Evolutionary conservation across 305 asterid genomes (phyloP), one percentile per base, ranked within the genome.

Genomic region (Coffea humblotiana): DNA sequence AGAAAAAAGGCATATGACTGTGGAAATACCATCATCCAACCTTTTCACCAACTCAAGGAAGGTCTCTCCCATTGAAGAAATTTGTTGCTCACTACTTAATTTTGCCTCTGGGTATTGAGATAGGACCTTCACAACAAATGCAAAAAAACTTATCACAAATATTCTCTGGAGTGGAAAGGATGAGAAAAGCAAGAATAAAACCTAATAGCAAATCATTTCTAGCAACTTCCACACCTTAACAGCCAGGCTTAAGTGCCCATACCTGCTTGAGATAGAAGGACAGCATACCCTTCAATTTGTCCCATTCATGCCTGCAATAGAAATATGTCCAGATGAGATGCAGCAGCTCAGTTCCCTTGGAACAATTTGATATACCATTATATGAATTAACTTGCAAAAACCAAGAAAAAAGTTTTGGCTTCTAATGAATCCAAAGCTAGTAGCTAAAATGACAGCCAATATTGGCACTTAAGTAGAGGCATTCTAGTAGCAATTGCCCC

Each of bases 1-100:
- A 40, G 4, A 40, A 40, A 27, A 74, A 68, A 85, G 88, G 78
- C 72, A 82, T 74, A 83, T 83, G 89, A 83, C 76, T 35, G 87
- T 27, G 93, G 91, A 88, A 89, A 83, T 95, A 93, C 98, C 99
- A 92, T 95, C 88, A 73, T 93, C 97, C 97, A 95, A 92, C 97
- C 97, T 93, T 89, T 88, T 90, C 86, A 83, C 94, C 97, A 95
- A 84, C 82, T 88, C 97, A 80, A 77, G 84, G 79, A 87, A 90
- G 77, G 92, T 86, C 86, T 91, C 99, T 80, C 97, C 97, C 78
- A 93, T 82, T 71, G 90, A 84, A 80, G 96, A 85, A 77, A 82
- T 85, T 82, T 94, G 98, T 88, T 91, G 88, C 79, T 92, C 97
- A n/a, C 25, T 81, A 52, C 92, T 86, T 97, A 88, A 86, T 84